Conservation (phyloP, 306 rosid species). For the Prinsepia uniflora region DNA sequence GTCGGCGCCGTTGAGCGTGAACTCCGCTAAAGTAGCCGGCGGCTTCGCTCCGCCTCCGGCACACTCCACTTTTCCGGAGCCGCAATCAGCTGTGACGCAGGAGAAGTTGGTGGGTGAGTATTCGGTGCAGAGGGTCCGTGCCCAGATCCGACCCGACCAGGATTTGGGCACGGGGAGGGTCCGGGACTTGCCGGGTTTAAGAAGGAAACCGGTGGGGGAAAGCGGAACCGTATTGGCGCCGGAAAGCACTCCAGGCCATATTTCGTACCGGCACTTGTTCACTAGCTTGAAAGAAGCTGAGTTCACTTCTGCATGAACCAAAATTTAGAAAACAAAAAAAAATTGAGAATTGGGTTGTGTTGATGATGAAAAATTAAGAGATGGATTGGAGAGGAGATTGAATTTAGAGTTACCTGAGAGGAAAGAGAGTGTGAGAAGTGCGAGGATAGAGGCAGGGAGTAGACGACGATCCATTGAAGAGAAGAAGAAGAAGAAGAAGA, state of each 20-base stretch:
- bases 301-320: conserved; percentile 43
- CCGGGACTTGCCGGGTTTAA: conserved; percentile 48
- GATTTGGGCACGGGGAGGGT: conserved; percentile 50
- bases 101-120: conserved; percentile 56
- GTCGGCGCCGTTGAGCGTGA: conserved; percentile 79
- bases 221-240: conserved; percentile 68
- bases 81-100: conserved; percentile 83
- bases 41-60: conserved; percentile 76
- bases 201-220: conserved; percentile 78
- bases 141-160: conserved; percentile 98
- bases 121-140: conserved; percentile 58
- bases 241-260: conserved; percentile 90
- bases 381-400: background rate
- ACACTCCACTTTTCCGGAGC: conserved; percentile 68
- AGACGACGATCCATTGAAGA: conserved; percentile 42
- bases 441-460: conserved; percentile 33
- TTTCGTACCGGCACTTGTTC: conserved; percentile 72
- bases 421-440: conserved; percentile 37
- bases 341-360: conserved; percentile 12
- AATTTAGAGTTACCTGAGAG: conserved; percentile 47
- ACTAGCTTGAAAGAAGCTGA: conserved; percentile 70
- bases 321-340: background rate
- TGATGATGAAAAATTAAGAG: background rate
- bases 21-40: conserved; percentile 87
- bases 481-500: background rate